Evolutionary conservation across 257 asterid species (phyloP), one percentile per base, ranked within the genome.

Genomic region (Schizonepeta tenuifolia): DNA sequence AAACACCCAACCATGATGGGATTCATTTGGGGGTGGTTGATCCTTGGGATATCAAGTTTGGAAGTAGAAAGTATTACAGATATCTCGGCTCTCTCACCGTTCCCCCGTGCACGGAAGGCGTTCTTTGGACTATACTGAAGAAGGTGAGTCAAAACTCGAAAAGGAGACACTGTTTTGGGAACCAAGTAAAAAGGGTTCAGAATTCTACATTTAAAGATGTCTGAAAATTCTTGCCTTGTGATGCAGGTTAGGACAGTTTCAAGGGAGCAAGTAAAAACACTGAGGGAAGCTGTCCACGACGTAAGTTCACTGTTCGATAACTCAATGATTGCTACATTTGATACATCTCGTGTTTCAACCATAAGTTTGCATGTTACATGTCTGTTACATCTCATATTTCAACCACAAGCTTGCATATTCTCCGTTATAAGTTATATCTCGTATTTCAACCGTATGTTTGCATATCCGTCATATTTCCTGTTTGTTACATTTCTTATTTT

Each of bases 51-150:
- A 79, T 90, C 73, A 80, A 73, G 49, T 83, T 87, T 54, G 89
- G 87, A 59, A 82, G 86, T 75, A 79, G 84, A 28, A 83, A 77
- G 44, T 90, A 88, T 49, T 86, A 79, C 80, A 81, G 97, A 81
- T 90, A 88, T 46, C 50, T 77, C 5, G 98, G 97, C 22, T 93
- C 98, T 38, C 93, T 93, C 44, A 89, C 98, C 1, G 72, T 78
- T 71, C 98, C 98, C 5, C 98, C 98, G 1, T 90, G 98, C 84
- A 77, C 92, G 15, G 93, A 90, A 75, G 97, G 97, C 21, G 84
- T 93, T 18, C 21, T 81, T 43, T 90, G 98, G 98, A 89, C 85
- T 6, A 58, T 93, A 28, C 47, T 86, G 33, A 79, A 76, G 66
- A 81, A 84, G 93, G 98, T 82, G 11, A 24, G 67, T 21, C n/a